These are phyloP conservation scores for Castanea mollissima DNA, from an alignment of 306 rosid species.

Conservation along the genomic window DNA sequence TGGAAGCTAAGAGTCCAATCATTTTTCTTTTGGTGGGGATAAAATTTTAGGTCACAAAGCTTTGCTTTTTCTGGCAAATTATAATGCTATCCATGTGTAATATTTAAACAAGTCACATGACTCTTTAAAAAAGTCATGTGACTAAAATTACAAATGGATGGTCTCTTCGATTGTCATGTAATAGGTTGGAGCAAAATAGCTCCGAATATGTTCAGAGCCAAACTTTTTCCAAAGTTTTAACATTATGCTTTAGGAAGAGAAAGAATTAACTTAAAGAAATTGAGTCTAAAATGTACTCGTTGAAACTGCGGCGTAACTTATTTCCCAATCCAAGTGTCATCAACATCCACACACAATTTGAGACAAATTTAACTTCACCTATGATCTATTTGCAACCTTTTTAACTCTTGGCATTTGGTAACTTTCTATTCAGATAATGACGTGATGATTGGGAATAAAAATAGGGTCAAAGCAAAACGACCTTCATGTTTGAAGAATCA, in stretches of 20 bases:
- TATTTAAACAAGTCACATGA: too few species aligned
- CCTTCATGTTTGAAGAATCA: constrained; percentile 48
- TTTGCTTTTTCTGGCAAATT: too few species aligned
- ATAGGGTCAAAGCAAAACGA: constrained; percentile 40
- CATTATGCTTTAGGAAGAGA: not conserved
- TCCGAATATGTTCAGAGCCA: too few species aligned
- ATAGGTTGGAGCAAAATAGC: too few species aligned
- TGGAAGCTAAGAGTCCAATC: constrained; percentile 6
- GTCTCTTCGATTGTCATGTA: too few species aligned
- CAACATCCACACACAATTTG: not conserved
- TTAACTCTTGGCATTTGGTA: constrained; percentile 4
- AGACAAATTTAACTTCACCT: not conserved
- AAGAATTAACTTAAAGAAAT: not conserved
- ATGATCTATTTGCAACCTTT: not conserved
- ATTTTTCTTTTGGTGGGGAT: not conserved
- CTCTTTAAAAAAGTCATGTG: too few species aligned
- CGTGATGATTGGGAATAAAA: constrained; percentile 49
- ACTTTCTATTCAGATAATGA: constrained; percentile 67
- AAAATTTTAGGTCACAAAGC: too few species aligned
- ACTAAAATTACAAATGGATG: too few species aligned
- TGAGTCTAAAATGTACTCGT: not conserved
- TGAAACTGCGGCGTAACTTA: not conserved
- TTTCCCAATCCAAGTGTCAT: constrained; percentile 1
- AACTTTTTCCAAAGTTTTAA: not conserved
- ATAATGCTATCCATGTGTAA: too few species aligned